Percentiles rank a stretch among this genome's conserved stretches.
These are phyloP conservation scores for Diaporthe batatas DNA, from an alignment of 2,329 filamentous ascomycete genomes.

Conservation along the genomic window DNA sequence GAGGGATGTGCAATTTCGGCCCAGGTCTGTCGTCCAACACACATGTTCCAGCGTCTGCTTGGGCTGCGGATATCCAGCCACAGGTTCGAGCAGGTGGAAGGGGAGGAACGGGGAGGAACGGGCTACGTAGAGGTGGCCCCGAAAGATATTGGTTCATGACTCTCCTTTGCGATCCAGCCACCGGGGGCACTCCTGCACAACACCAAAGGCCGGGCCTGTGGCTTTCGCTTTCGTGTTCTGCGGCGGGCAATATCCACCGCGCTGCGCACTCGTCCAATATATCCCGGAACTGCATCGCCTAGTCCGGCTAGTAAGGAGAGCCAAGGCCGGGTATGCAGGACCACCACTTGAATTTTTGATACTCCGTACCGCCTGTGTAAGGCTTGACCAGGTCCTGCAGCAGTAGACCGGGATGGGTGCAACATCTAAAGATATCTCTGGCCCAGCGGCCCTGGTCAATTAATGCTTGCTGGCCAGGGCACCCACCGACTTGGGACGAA, in stretches of 20 bases:
- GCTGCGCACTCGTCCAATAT: neutral
- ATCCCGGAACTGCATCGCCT: slow-evolving; percentile 14
- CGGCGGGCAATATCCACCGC: slow-evolving; percentile 13
- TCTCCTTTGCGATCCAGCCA: slow-evolving; percentile 4
- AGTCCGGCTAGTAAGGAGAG: slow-evolving; percentile 16
- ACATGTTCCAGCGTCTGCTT: slow-evolving; percentile 6
- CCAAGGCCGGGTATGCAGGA: slow-evolving; percentile 26
- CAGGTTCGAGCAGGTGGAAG: neutral
- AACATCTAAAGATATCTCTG: slow-evolving; percentile 19
- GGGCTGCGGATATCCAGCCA: neutral
- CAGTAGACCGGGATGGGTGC: slow-evolving; percentile 10
- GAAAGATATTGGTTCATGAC: slow-evolving; percentile 18
- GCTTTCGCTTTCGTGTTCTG: neutral
- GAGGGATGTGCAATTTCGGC: neutral
- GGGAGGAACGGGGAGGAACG: neutral
- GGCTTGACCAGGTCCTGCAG: slow-evolving; percentile 8
- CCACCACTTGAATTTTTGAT: slow-evolving; percentile 6
- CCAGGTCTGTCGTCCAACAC: neutral
- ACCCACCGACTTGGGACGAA: slow-evolving; percentile 15
- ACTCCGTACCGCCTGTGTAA: neutral
- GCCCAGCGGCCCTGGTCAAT: neutral
- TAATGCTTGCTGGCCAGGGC: neutral
- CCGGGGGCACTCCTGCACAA: neutral
- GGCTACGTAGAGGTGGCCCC: neutral
- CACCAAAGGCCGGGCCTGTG: neutral